Evolutionary conservation across 2,329 filamentous ascomycete genomes (phyloP).

Genomic region (Nannizziopsis arthrosporioides): DNA sequence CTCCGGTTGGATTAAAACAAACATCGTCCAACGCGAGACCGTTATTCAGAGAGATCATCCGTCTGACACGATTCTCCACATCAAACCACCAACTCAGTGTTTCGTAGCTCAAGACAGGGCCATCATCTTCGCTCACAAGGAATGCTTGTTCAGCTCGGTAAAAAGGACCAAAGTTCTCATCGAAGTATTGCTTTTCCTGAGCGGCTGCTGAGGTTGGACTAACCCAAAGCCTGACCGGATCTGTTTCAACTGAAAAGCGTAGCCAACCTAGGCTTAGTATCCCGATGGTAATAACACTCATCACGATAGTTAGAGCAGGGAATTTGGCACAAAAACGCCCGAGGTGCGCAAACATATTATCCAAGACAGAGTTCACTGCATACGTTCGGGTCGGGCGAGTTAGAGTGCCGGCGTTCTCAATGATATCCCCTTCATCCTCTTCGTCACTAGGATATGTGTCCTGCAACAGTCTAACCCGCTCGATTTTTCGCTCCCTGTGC

Average conservation of each 20-base stretch:
- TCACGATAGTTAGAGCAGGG: constrained; percentile 67
- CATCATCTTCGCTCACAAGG: constrained; percentile 72
- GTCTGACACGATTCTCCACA: constrained; percentile 65
- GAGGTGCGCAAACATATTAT: constrained; percentile 65
- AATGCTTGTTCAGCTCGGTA: constrained; percentile 91
- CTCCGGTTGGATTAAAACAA: constrained; percentile 84
- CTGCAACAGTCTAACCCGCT: constrained; percentile 75
- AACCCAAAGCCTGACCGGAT: constrained; percentile 93
- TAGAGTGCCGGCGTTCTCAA: constrained; percentile 62
- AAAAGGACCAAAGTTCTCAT: constrained; percentile 85
- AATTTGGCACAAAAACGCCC: constrained; percentile 73
- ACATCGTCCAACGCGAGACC: constrained; percentile 66
- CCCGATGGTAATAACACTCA: constrained; percentile 62
- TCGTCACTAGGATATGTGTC: constrained; percentile 77
- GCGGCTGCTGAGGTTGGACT: constrained; percentile 83
- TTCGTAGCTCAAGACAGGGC: constrained; percentile 76
- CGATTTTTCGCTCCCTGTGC: constrained; percentile 61
- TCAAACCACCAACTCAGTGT: constrained; percentile 89
- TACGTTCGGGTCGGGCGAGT: constrained; percentile 72
- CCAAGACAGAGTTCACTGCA: constrained; percentile 69
- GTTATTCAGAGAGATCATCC: constrained; percentile 57
- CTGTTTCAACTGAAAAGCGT: constrained; percentile 75
- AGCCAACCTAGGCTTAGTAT: constrained; percentile 80
- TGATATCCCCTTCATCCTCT: constrained; percentile 80
- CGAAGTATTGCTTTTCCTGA: constrained; percentile 87